Percentiles rank a stretch among this genome's conserved stretches.
Evolutionary conservation across 129 eudicot species (phyloP).

Genomic region (Centrapalus pauciflorus): DNA sequence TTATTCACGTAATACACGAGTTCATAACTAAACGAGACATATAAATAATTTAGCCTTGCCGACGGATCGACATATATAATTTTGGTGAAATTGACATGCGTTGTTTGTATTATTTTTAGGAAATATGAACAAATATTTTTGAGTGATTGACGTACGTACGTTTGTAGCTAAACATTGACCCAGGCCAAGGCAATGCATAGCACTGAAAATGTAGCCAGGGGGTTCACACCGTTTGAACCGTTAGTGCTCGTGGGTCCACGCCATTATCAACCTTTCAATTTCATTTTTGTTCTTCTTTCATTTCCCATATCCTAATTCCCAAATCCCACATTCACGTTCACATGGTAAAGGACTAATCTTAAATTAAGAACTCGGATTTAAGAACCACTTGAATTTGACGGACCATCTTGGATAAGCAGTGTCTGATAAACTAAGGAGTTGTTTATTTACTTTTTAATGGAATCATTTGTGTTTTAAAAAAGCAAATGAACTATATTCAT

Average conservation of each 20-base stretch:
- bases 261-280: not conserved
- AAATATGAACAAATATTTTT: not conserved
- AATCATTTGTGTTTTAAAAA: too few relatives aligned
- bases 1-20: too few relatives aligned
- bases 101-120: not conserved
- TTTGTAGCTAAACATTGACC: not conserved
- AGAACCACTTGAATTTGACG: not conserved
- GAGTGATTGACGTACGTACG: not conserved
- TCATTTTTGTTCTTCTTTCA: too few relatives aligned
- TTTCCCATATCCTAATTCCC: not conserved
- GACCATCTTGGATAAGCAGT: too few relatives aligned
- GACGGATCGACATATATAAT: not conserved
- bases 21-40: too few relatives aligned
- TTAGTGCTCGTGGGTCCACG: constrained; percentile 1
- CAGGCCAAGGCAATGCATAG: not conserved
- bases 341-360: not conserved
- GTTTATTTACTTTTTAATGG: too few relatives aligned
- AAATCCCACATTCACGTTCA: too few relatives aligned
- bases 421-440: too few relatives aligned
- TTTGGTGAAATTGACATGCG: not conserved
- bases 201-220: not conserved
- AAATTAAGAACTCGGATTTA: not conserved
- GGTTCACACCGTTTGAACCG: constrained; percentile 23
- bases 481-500: too few relatives aligned
- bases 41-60: too few relatives aligned